phyloP scores from a whole-genome alignment of 805 yeast species.

The Ascoidea tarda region DNA sequence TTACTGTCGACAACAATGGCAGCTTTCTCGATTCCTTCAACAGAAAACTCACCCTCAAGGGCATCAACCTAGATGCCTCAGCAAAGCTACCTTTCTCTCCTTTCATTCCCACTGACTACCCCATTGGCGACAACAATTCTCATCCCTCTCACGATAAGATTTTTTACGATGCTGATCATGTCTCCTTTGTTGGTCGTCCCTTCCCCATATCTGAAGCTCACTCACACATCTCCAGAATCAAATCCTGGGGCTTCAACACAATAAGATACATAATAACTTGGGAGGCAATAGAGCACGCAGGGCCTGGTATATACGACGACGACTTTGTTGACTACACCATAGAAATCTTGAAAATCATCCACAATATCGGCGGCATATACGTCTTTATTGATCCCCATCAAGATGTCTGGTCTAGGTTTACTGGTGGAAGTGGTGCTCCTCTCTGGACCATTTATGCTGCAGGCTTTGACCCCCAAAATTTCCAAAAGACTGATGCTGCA shows the following conservation, averaged over 20 bases:
- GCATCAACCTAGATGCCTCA: constrained; percentile 70
- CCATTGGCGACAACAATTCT: constrained; percentile 10
- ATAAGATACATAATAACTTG: constrained; percentile 70
- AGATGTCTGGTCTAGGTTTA: constrained; percentile 83
- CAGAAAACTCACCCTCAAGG: constrained; percentile 51
- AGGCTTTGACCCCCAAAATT: constrained; percentile 69
- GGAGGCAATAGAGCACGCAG: constrained; percentile 86
- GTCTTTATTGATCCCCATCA: constrained; percentile 85
- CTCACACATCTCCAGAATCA: constrained; percentile 53
- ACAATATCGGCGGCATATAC: constrained; percentile 55
- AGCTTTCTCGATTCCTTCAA: constrained; percentile 42
- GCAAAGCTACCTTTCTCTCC: constrained; percentile 60
- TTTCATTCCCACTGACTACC: constrained; percentile 22
- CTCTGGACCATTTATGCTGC: constrained; percentile 86
- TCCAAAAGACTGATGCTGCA: constrained; percentile 66
- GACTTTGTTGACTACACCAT: constrained; percentile 62
- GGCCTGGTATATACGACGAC: constrained; percentile 74
- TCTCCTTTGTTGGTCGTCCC: constrained; percentile 76
- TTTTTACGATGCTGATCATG: constrained; percentile 58
- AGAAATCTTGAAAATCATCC: constrained; percentile 40
- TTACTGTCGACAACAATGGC: constrained; percentile 32
- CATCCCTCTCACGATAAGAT: constrained; percentile 17
- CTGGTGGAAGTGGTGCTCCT: constrained; percentile 93
- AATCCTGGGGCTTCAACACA: constrained; percentile 70
- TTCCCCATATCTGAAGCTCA: constrained; percentile 63